Evolutionary conservation across 495 filamentous ascomycete species (phyloP), one percentile per base, ranked within the genome.

Genomic region (Penicillium atrosanguineum): DNA sequence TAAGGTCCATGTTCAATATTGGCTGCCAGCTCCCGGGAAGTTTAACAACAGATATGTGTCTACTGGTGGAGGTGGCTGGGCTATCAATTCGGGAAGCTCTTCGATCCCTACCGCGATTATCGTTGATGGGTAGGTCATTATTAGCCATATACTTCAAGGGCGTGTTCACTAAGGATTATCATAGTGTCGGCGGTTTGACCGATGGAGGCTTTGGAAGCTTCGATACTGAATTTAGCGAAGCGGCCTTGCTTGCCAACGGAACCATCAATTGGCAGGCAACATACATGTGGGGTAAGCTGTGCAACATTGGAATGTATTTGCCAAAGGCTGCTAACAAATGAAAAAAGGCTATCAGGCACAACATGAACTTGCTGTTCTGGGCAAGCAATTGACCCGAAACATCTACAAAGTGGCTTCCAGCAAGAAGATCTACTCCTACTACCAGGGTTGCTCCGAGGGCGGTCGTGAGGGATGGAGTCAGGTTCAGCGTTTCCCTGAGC

Each of bases 381-480:
- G 23, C 23, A 23, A 75, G 52, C 59, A 59, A 7, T 62, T 76
- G 7, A 70, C 72, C 15, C 55, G 52, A 26, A 67, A 59, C 38
- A 61, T 75, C 55, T 77, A 61, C 51, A 55, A 50, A 31, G 52
- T 67, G 18, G 23, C 48, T 23, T 23, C 23, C 23, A 23, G 23
- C 2, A 52, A 50, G 6, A 56, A 49, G 0, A 61, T 62, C 2
- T 82, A 80, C 54, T 65, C 75, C 4, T 82, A 81, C 54, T 82
- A 73, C 46, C 73, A 80, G 40, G 77, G 77, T 0, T 82, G 79
- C 57, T 78, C 74, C 2, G 77, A 80, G 28, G 79, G 79, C 5
- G 79, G 79, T 3, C 66, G 77, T n/a, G 74, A 79, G 43, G 79
- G 79, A 3, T 59, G 54, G 56, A 78, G 70, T 38, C 76, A 81